A percentile compares a stretch with the other conserved stretches of the same genome.
These are phyloP conservation scores for Tylopilus sp. DNA, from an alignment of 768 basidiomycete species.

Conservation along the genomic window DNA sequence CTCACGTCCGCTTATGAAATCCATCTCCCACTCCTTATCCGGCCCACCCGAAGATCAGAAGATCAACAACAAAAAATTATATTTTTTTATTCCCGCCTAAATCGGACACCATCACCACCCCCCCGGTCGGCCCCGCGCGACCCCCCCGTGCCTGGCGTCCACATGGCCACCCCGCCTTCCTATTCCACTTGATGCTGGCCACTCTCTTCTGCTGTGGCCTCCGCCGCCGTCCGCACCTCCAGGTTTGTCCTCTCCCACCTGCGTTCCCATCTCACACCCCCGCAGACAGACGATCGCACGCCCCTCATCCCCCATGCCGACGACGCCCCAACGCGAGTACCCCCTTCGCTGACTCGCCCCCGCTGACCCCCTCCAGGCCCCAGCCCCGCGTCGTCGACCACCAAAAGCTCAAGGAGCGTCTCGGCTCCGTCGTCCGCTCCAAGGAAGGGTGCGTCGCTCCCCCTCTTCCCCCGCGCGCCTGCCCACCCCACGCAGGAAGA, in stretches of 20 bases:
- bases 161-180: slow-evolving; percentile 6
- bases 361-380: slow-evolving; percentile 15
- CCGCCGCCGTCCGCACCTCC: slow-evolving; percentile 18
- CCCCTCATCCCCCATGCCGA: slow-evolving; percentile 29
- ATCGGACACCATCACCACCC: slow-evolving; percentile 22
- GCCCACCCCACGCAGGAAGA: slow-evolving; percentile 45
- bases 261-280: background rate
- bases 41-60: slow-evolving; percentile 31
- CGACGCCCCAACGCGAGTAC: slow-evolving; percentile 25
- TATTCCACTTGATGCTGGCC: slow-evolving; percentile 22
- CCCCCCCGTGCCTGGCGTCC: slow-evolving; percentile 32
- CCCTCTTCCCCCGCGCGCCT: background rate
- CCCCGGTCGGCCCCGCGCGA: slow-evolving; percentile 17
- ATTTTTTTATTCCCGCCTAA: slow-evolving; percentile 20
- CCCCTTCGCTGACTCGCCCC: background rate
- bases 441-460: slow-evolving; percentile 52
- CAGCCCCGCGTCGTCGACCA: slow-evolving; percentile 42
- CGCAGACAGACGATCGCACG: slow-evolving; percentile 20
- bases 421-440: slow-evolving; percentile 54
- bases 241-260: slow-evolving; percentile 9
- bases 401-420: slow-evolving; percentile 47
- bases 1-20: slow-evolving; percentile 42
- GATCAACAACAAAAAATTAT: slow-evolving; percentile 18
- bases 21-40: slow-evolving; percentile 26
- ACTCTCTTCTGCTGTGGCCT: slow-evolving; percentile 28